Conservation (phyloP, 257 asterid species). For the Striga asiatica region DNA sequence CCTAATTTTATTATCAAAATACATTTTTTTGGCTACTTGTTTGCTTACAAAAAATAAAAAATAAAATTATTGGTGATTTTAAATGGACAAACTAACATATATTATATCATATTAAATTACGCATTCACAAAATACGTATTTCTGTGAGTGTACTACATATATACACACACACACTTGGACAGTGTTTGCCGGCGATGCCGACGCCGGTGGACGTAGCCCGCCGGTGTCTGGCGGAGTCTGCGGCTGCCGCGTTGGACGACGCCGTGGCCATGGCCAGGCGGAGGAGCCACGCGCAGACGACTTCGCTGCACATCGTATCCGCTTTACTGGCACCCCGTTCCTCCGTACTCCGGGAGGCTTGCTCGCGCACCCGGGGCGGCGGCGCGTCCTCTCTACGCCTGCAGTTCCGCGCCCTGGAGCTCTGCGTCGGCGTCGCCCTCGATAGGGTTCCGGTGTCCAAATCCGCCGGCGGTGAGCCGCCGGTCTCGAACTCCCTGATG, state of each 20-base stretch:
- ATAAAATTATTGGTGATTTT: no score
- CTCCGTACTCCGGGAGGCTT: conserved; percentile 64
- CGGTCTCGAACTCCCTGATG: conserved; percentile 85
- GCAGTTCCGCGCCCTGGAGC: conserved; percentile 76
- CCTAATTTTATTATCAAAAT: no score
- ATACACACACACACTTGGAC: conserved; percentile 9
- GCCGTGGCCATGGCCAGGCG: conserved; percentile 75
- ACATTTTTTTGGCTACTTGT: no score
- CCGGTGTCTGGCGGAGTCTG: conserved; percentile 72
- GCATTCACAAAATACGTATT: no score
- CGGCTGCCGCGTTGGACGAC: conserved; percentile 67
- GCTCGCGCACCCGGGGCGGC: conserved; percentile 63
- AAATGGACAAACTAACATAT: no score
- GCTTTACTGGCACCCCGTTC: conserved; percentile 58
- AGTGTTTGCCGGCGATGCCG: conserved; percentile 70
- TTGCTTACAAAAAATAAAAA: no score
- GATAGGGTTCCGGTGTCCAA: conserved; percentile 59
- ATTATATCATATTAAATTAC: no score
- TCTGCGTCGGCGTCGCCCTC: conserved; percentile 64
- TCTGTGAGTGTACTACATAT: background rate
- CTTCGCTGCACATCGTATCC: conserved; percentile 75
- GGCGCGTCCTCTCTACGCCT: conserved; percentile 68
- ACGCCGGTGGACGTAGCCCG: conserved; percentile 90
- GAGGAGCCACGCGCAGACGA: conserved; percentile 83
- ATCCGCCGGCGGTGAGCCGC: conserved; percentile 45